A percentile compares a stretch with the other conserved stretches of the same genome.
Conservation (phyloP, 306 rosid genomes). For the Prunus salicina region DNA sequence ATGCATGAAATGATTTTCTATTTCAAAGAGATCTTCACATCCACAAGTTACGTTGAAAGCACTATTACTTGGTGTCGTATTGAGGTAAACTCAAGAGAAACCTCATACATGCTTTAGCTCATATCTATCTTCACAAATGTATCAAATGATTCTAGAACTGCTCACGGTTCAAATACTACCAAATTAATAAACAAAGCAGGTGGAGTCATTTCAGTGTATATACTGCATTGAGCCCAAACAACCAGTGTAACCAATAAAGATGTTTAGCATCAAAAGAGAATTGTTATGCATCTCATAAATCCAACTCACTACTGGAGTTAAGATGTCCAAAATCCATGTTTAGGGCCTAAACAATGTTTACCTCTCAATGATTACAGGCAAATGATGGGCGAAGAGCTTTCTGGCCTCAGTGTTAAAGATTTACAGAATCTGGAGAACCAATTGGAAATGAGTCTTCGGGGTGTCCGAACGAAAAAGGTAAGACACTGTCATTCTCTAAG, state of each 20-base stretch:
- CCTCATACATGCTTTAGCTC: neutral
- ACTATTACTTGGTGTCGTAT: too few relatives aligned
- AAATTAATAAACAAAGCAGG: neutral
- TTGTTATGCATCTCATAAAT: slow-evolving; percentile 5
- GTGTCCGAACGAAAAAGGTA: slow-evolving; percentile 82
- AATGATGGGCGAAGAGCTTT: slow-evolving; percentile 91
- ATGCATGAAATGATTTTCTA: too few relatives aligned
- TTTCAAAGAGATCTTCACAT: too few relatives aligned
- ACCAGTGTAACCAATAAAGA: neutral
- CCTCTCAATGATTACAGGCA: slow-evolving; percentile 45
- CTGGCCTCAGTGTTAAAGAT: slow-evolving; percentile 65
- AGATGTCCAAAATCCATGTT: slow-evolving; percentile 20
- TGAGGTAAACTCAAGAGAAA: neutral
- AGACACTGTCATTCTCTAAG: neutral
- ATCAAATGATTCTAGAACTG: neutral
- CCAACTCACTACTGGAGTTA: slow-evolving; percentile 1
- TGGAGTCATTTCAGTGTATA: neutral
- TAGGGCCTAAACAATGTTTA: slow-evolving; percentile 13
- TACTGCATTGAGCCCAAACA: neutral
- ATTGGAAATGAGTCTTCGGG: slow-evolving; percentile 71
- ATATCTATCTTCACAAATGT: neutral
- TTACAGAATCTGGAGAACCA: slow-evolving; percentile 69
- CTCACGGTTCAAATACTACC: neutral
- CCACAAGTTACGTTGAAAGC: too few relatives aligned
- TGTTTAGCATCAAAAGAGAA: neutral